Evolutionary conservation across 169 alveolate species (phyloP).

Genomic region (Plasmodium billcollinsi): DNA sequence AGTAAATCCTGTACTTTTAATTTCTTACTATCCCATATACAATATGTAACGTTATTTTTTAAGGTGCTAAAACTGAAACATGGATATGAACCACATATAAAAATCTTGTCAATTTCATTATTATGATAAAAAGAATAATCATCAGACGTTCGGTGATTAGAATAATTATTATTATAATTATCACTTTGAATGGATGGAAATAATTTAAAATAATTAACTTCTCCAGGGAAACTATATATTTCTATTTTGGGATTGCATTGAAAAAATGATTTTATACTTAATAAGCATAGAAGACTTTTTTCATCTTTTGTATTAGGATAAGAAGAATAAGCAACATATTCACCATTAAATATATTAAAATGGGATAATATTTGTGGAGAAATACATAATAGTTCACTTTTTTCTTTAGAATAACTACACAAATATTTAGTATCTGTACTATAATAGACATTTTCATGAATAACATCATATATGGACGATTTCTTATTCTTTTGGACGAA

Average conservation of each 20-base stretch:
- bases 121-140: slow-evolving; percentile 62
- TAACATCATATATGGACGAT: slow-evolving; percentile 22
- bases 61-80: slow-evolving; percentile 68
- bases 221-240: slow-evolving; percentile 37
- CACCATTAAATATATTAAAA: slow-evolving; percentile 68
- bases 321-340: slow-evolving; percentile 75
- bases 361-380: slow-evolving; percentile 73
- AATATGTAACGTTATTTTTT: slow-evolving; percentile 53
- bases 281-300: slow-evolving; percentile 42
- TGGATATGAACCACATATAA: slow-evolving; percentile 62
- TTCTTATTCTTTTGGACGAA: slow-evolving; percentile 58
- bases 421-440: slow-evolving; percentile 67
- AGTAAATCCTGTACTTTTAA: slow-evolving; percentile 66
- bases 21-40: slow-evolving; percentile 76
- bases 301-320: slow-evolving; percentile 67
- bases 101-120: slow-evolving; percentile 76
- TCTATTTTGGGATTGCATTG: slow-evolving; percentile 59
- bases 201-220: slow-evolving; percentile 67
- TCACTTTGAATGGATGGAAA: slow-evolving; percentile 54
- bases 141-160: not conserved
- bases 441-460: slow-evolving; percentile 56
- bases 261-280: slow-evolving; percentile 62
- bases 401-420: slow-evolving; percentile 66
- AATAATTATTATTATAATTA: slow-evolving; percentile 1
- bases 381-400: slow-evolving; percentile 49